Conservation (phyloP, 2,329 filamentous ascomycete species). For the Neoscytalidium dimidiatum region DNA sequence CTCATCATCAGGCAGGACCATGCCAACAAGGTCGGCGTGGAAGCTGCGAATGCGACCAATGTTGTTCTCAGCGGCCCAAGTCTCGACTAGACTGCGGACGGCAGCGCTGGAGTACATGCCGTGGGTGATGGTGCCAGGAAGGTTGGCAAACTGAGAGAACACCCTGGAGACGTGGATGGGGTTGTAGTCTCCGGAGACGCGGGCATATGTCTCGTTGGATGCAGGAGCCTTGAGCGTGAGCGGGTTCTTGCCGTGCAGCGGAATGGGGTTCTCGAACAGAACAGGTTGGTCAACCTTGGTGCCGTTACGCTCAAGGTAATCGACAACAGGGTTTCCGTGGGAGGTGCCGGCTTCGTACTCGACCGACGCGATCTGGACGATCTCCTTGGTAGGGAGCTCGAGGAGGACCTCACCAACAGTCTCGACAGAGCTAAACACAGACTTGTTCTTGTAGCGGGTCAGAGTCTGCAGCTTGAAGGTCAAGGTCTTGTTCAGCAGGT, state of each 20-base stretch:
- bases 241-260: slow-evolving; percentile 87
- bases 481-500: slow-evolving; percentile 88
- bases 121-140: slow-evolving; percentile 96
- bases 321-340: slow-evolving; percentile 93
- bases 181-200: slow-evolving; percentile 97
- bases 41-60: slow-evolving; percentile 96
- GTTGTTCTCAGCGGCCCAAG: slow-evolving; percentile 98
- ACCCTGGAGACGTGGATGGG: slow-evolving; percentile 97
- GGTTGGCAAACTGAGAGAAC: slow-evolving; percentile 92
- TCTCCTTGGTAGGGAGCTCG: slow-evolving; percentile 93
- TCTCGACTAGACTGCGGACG: slow-evolving; percentile 93
- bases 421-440: slow-evolving; percentile 86
- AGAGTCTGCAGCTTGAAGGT: slow-evolving; percentile 95
- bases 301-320: slow-evolving; percentile 91
- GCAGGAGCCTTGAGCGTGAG: slow-evolving; percentile 87
- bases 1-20: slow-evolving; percentile 96
- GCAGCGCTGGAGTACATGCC: slow-evolving; percentile 99
- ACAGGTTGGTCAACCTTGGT: slow-evolving; percentile 93
- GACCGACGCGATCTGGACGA: slow-evolving; percentile 95
- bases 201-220: slow-evolving; percentile 96
- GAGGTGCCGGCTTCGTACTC: slow-evolving; percentile 91
- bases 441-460: slow-evolving; percentile 92
- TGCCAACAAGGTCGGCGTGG: slow-evolving; percentile 94
- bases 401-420: slow-evolving; percentile 90
- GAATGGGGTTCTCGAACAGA: slow-evolving; percentile 96